A percentile compares a stretch with the other conserved stretches of the same genome.
phyloP scores from a whole-genome alignment of 768 basidiomycete species.

The Leucosporidium scottii region DNA sequence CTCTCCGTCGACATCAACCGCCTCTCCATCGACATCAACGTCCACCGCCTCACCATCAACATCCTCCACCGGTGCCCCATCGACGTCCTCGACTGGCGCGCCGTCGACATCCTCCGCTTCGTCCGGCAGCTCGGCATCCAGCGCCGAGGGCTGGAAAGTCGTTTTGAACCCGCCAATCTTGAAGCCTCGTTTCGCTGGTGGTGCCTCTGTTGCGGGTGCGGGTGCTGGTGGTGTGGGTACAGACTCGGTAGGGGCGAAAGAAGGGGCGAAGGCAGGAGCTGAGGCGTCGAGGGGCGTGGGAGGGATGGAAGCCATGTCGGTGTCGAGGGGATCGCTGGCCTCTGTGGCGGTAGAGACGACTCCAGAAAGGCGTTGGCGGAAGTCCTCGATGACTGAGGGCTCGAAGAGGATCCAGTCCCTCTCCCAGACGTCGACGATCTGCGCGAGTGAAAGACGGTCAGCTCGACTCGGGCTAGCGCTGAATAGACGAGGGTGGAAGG shows the following conservation, averaged over 20 bases:
- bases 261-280: background rate
- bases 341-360: conserved; percentile 9
- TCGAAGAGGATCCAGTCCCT: conserved; percentile 90
- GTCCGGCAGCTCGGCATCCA: conserved; percentile 34
- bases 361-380: conserved; percentile 24
- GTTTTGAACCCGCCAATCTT: background rate
- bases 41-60: conserved; percentile 33
- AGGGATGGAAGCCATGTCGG: background rate
- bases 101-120: conserved; percentile 33
- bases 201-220: background rate
- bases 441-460: conserved; percentile 2
- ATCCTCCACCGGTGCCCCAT: conserved; percentile 13
- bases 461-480: background rate
- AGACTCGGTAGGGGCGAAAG: background rate
- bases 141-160: background rate
- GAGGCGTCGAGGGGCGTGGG: background rate
- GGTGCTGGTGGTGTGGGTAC: too few species aligned
- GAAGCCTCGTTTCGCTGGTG: background rate
- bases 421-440: conserved; percentile 92
- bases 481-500: too few species aligned
- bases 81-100: background rate
- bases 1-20: conserved; percentile 41
- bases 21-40: conserved; percentile 27
- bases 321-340: background rate
- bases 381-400: conserved; percentile 60